Base-by-base conservation (phyloP, 2,329 filamentous ascomycete genomes). In the Xylariaceae sp. region DNA sequence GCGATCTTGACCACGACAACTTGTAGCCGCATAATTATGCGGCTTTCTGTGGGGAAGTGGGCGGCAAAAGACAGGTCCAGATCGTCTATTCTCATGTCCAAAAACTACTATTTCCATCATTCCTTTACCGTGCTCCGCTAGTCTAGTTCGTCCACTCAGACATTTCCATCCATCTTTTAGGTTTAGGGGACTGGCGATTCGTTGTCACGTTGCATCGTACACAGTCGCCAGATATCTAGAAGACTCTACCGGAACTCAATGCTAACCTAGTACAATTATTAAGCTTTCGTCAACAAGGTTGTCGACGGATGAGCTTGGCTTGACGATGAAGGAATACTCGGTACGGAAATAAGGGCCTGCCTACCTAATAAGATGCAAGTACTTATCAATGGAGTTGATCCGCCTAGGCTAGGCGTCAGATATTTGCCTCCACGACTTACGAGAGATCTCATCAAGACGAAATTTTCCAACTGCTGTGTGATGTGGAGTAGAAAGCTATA, bases 41-140 rank as follows among this genome's bases (percentile, higher is more conserved):
- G 9, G 17, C 43, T 49, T 43, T 48, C 41, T 61, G 54, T 58
- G 58, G 58, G 54, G 59, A 56, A 62, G 52, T 50, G 48, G 53
- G 21, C 40, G 26, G 12, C 40, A 8, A 31, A 46, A 24, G 36
- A 31, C 5, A 46, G 34, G 49, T 54, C 58, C 49, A 60, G 58
- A 58, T 53, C 40, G 16, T 21, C 21, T 44, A 17, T 37, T 44
- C n/a, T 31, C 28, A 31, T 31, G 7, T n/a, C n/a, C n/a, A n/a
- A n/a, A n/a, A n/a, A n/a, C n/a, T n/a, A n/a, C n/a, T n/a, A n/a
- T n/a, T n/a, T n/a, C n/a, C n/a, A n/a, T n/a, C n/a, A n/a, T n/a
- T n/a, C n/a, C n/a, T n/a, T n/a, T n/a, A n/a, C n/a, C n/a, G n/a
- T n/a, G n/a, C n/a, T n/a, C n/a, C n/a, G n/a, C n/a, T n/a, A n/a